Base-by-base conservation (phyloP, 1,139 yeast genomes). In the Hyphopichia wangnamkhiaoensis region DNA sequence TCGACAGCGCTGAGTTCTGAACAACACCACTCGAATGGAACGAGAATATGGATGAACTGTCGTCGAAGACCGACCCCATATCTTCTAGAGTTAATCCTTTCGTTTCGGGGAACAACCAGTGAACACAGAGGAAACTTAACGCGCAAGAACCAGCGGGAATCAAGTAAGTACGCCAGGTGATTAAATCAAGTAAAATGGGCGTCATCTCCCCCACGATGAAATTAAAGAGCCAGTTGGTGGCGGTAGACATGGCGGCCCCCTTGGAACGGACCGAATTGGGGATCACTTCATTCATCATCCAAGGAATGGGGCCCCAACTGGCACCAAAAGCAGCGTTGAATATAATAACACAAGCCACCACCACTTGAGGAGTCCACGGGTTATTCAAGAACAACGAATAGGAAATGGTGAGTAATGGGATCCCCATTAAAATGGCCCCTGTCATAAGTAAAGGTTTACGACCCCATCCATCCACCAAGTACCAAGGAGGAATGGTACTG, bases 231-330 rank as follows among this genome's bases (percentile, higher is more conserved):
- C 97, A 91, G 60, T 90, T 90, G 8, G 95, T 82, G 1, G 96
- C 96, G 0, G 96, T 90, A 0, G 96, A 84, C 47, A 89, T 67
- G 1, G 96, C 89, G 0, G 96, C 95, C 37, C 96, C 96, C 54
- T 90, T 87, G 6, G 96, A 90, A 44, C 97, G 77, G n/a, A 90
- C 90, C 18, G 83, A 72, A 44, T 87, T 77, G 0, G 97, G 97
- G 42, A 91, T 76, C 39, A 91, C 91, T 65, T 90, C 97, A 34
- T 90, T 89, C 65, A 88, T 84, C 52, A 91, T 73, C 97, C 97
- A 90, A 6, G 96, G 96, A 44, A 91, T 83, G 3, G 97, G 97
- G 9, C 96, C 96, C 95, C 96, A 89, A 40, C 86, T 77, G 52
- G 82, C 82, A 9, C 96, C 96, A 63, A 89, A 89, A 24, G 87